Percentiles rank a stretch among this genome's conserved stretches.
Evolutionary conservation across 176 grass and related monocot genomes (phyloP).

Genomic region (Oryza rufipogon): DNA sequence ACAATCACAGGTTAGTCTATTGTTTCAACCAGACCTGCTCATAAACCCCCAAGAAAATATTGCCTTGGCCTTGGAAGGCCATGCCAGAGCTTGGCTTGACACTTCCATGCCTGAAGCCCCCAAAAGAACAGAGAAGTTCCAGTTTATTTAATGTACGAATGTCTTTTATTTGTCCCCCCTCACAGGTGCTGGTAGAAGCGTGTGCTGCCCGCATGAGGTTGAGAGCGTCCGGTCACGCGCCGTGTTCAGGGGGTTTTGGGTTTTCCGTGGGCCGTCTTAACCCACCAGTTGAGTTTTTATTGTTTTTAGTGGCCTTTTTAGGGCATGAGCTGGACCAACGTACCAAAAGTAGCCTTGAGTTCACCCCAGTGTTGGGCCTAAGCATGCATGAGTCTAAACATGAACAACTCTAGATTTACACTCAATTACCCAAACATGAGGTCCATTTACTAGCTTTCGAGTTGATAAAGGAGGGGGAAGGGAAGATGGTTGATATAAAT

Average conservation of each 20-base stretch:
- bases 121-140: background rate
- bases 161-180: background rate
- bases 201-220: too few relatives aligned
- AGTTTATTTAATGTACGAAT: background rate
- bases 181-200: too few relatives aligned
- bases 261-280: too few relatives aligned
- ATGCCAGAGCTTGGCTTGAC: background rate
- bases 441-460: background rate
- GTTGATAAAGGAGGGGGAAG: background rate
- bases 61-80: background rate
- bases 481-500: background rate
- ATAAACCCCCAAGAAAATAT: background rate
- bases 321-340: background rate
- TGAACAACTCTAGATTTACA: background rate
- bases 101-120: background rate
- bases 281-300: background rate
- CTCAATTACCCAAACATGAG: constrained; percentile 5
- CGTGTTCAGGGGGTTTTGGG: too few relatives aligned
- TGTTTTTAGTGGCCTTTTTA: background rate
- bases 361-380: background rate
- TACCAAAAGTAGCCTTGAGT: background rate
- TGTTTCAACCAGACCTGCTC: background rate
- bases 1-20: background rate
- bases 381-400: background rate
- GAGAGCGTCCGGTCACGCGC: too few relatives aligned